Evolutionary conservation across 2,329 filamentous ascomycete species (phyloP), one percentile per base, ranked within the genome.

Genomic region (Sporothrix brasiliensis): DNA sequence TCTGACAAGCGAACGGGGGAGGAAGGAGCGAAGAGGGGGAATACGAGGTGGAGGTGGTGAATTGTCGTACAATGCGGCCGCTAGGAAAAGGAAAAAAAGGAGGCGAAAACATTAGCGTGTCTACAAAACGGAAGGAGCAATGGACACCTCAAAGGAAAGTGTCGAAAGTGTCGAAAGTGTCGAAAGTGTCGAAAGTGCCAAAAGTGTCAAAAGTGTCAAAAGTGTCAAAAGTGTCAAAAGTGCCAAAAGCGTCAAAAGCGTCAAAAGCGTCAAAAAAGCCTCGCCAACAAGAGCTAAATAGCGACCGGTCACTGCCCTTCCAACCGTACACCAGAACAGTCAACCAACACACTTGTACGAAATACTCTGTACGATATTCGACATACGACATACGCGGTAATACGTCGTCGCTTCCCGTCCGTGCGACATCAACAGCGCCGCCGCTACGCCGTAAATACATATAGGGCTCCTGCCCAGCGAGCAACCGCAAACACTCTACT

Each of bases 31-130:
- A 67, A 54, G 34, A 30, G 53, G n/a, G 41, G 69, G 63, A 68
- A 70, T 68, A 70, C 69, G 65, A 70, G 54, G 47, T 50, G 19
- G 24, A 69, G 41, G 66, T 67, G 60, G 67, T 68, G 58, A 69
- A 49, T 39, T 69, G 70, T 71, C 60, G 60, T 21, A 69, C 70
- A 69, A 53, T 41, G 34, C 41, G 53, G 63, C 49, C 53, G 58
- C 50, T 47, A 68, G 19, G 13, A 54, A 39, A 39, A 68, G 11
- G 24, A 54, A 24, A 24, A n/a, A 41, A 39, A n/a, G n/a, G 52
- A 13, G 39, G 19, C 24, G 3, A 47, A n/a, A 44, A 58, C 10
- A 44, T 14, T 41, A 7, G 4, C n/a, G 63, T 19, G 52, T 2
- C 3, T 19, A 67, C n/a, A 54, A 67, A 65, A 5, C 47, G 66